Evolutionary conservation across 768 basidiomycete species (phyloP).

Genomic region (Phlebiopsis gigantea): DNA sequence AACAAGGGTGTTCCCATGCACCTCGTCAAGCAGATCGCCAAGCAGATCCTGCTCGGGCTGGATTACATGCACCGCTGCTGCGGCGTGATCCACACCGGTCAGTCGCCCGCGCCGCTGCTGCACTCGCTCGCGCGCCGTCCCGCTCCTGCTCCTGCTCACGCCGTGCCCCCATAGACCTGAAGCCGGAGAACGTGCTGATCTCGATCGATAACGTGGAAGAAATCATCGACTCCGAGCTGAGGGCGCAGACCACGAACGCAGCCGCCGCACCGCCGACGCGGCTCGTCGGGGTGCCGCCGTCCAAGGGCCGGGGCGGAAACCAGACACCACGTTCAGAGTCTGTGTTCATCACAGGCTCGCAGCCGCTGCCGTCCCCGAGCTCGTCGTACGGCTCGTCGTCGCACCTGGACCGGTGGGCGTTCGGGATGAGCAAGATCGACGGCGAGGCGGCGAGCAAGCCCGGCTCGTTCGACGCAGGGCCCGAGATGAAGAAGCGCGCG

Average conservation of each 20-base stretch:
- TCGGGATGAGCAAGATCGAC: constrained; percentile 91
- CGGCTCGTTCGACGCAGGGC: constrained; percentile 26
- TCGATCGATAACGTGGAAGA: constrained; percentile 95
- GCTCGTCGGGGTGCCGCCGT: constrained; percentile 89
- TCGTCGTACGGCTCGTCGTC: constrained; percentile 68
- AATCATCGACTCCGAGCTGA: constrained; percentile 82
- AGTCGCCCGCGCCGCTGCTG: neutral
- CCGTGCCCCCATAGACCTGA: constrained; percentile 63
- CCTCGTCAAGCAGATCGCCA: constrained; percentile 92
- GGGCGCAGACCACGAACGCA: constrained; percentile 42
- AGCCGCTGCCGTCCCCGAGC: constrained; percentile 85
- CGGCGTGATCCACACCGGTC: constrained; percentile 92
- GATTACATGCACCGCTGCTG: constrained; percentile 99
- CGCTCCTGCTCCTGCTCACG: no score
- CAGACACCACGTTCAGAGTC: constrained; percentile 87
- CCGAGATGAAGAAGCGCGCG: constrained; percentile 27
- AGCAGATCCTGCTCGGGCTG: constrained; percentile 90
- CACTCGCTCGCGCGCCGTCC: neutral
- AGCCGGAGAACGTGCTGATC: constrained; percentile 97
- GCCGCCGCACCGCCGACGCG: constrained; percentile 43
- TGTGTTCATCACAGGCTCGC: constrained; percentile 86
- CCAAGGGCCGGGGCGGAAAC: constrained; percentile 90
- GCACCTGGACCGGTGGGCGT: constrained; percentile 77
- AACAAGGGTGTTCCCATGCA: constrained; percentile 95
- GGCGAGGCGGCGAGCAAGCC: constrained; percentile 32